Evolutionary conservation across 2,329 filamentous ascomycete species (phyloP).

Genomic region (Colletotrichum sansevieriae): DNA sequence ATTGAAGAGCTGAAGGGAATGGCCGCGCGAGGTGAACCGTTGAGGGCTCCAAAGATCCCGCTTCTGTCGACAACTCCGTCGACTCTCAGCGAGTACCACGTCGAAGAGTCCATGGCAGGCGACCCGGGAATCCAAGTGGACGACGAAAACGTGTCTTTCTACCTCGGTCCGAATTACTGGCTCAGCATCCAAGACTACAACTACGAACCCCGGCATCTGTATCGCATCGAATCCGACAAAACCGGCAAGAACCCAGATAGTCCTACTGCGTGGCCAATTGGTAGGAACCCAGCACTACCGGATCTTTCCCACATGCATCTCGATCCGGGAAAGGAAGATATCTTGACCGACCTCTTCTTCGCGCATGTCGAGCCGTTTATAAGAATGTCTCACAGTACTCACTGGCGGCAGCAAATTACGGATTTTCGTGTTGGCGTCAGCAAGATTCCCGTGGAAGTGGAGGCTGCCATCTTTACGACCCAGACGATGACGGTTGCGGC

Average conservation of each 20-base stretch:
- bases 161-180: constrained; percentile 39
- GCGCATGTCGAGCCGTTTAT: constrained; percentile 35
- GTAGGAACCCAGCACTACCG: constrained; percentile 14
- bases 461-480: constrained; percentile 31
- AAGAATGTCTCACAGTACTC: constrained; percentile 24
- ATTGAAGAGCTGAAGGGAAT: constrained; percentile 33
- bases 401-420: constrained; percentile 39
- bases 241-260: constrained; percentile 30
- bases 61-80: constrained; percentile 16
- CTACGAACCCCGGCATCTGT: constrained; percentile 38
- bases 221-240: constrained; percentile 32
- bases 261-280: constrained; percentile 33
- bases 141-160: constrained; percentile 40
- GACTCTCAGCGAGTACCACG: constrained; percentile 15
- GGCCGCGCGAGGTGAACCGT: constrained; percentile 13
- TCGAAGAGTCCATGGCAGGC: constrained; percentile 25
- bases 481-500: constrained; percentile 40
- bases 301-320: constrained; percentile 35
- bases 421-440: constrained; percentile 38
- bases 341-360: constrained; percentile 34
- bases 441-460: constrained; percentile 31
- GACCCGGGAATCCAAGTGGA: constrained; percentile 38
- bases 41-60: not conserved
- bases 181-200: constrained; percentile 37
- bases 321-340: constrained; percentile 33